phyloP scores from a whole-genome alignment of 2,329 filamentous ascomycete genomes.

The Aspergillus flavus region DNA sequence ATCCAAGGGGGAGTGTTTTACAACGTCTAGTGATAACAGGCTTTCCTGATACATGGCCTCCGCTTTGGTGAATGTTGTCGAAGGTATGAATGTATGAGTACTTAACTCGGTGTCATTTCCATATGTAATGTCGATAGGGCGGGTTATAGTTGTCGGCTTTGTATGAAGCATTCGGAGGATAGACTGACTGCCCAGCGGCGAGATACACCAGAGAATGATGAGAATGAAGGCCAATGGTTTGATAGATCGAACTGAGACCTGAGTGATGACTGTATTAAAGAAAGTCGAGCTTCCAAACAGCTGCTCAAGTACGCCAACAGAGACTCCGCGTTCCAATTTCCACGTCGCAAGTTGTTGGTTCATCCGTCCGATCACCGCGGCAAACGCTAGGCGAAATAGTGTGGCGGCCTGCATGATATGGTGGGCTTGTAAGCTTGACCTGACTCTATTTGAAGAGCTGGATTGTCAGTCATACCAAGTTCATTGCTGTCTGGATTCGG shows the following conservation, averaged over 20 bases:
- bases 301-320: not conserved
- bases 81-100: no score
- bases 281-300: not conserved
- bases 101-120: not conserved
- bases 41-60: no score
- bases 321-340: not conserved
- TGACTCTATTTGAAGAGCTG: no score
- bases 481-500: no score
- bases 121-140: not conserved
- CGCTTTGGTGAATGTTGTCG: no score
- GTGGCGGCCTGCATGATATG: not conserved
- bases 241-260: not conserved
- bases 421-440: no score
- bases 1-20: no score
- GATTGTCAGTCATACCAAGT: no score
- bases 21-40: no score
- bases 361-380: not conserved
- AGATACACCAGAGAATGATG: slow-evolving; percentile 1
- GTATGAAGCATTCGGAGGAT: slow-evolving; percentile 2
- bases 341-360: slow-evolving; percentile 3
- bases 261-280: not conserved
- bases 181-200: slow-evolving; percentile 4
- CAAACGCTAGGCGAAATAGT: not conserved
- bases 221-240: not conserved
- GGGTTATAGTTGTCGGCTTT: not conserved